A percentile compares a stretch with the other conserved stretches of the same genome.
These are phyloP conservation scores for Hysterium pulicare DNA, from an alignment of 2,329 filamentous ascomycete genomes.

Conservation along the genomic window DNA sequence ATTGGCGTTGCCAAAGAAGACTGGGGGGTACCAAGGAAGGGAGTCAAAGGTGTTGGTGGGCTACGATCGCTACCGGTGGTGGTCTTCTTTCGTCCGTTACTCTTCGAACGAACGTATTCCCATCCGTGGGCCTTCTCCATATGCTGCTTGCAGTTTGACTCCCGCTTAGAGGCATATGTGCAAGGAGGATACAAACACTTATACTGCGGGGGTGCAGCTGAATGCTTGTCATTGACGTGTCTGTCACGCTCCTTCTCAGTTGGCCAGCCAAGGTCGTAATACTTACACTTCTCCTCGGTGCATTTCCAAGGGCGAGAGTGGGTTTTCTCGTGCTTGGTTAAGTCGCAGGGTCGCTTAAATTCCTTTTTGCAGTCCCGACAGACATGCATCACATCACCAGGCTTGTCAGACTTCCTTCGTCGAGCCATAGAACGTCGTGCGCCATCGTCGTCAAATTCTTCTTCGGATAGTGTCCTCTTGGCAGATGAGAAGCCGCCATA, in stretches of 20 bases:
- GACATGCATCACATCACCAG: slow-evolving; percentile 77
- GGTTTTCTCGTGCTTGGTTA: slow-evolving; percentile 94
- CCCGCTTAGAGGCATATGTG: slow-evolving; percentile 85
- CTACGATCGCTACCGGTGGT: slow-evolving; percentile 23
- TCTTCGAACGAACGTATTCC: slow-evolving; percentile 81
- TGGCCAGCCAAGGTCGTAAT: slow-evolving; percentile 80
- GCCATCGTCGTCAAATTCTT: slow-evolving; percentile 74
- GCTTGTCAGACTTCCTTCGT: slow-evolving; percentile 86
- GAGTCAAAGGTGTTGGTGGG: slow-evolving; percentile 34
- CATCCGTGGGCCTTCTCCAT: slow-evolving; percentile 92
- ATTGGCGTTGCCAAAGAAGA: slow-evolving; percentile 35
- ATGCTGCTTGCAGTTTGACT: slow-evolving; percentile 92
- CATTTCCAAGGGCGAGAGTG: slow-evolving; percentile 94
- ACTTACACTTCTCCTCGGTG: slow-evolving; percentile 74
- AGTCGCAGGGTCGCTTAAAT: slow-evolving; percentile 86
- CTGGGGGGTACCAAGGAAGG: slow-evolving; percentile 33
- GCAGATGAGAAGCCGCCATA: slow-evolving; percentile 50
- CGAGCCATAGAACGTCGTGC: slow-evolving; percentile 92
- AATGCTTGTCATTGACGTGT: slow-evolving; percentile 91
- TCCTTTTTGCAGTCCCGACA: slow-evolving; percentile 79
- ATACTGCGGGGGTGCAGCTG: slow-evolving; percentile 68
- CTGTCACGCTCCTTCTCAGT: slow-evolving; percentile 93
- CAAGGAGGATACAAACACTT: slow-evolving; percentile 78
- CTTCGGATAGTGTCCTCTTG: slow-evolving; percentile 57
- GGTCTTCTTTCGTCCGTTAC: slow-evolving; percentile 52